Conservation (phyloP, 371 early-diverging fungal genomes). For the Mortierella sp. region DNA sequence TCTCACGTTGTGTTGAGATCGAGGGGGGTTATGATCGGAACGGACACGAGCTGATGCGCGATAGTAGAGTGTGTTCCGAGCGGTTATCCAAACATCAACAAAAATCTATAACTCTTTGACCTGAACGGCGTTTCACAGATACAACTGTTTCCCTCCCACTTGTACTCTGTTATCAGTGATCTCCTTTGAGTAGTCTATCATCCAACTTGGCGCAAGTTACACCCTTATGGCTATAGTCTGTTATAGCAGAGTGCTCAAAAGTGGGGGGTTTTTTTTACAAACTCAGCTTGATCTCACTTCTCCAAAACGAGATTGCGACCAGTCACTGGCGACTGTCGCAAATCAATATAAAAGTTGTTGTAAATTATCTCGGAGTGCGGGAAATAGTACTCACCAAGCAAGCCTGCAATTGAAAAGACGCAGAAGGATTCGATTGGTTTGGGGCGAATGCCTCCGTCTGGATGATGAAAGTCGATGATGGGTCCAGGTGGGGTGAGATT, state of each 20-base stretch:
- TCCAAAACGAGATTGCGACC: slow-evolving; percentile 7
- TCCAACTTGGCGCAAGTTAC: not conserved
- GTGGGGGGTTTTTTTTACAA: not conserved
- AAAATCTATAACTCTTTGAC: too few relatives aligned
- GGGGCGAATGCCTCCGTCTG: slow-evolving; percentile 56
- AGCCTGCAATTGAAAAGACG: slow-evolving; percentile 46
- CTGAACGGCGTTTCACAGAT: too few relatives aligned
- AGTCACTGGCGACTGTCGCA: slow-evolving; percentile 2
- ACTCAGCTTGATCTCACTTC: not conserved
- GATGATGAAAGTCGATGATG: slow-evolving; percentile 52
- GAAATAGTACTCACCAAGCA: slow-evolving; percentile 30
- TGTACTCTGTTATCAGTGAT: not conserved
- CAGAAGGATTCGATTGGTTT: slow-evolving; percentile 57
- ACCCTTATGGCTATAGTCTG: too few relatives aligned
- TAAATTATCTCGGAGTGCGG: slow-evolving; percentile 6
- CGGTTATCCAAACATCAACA: too few relatives aligned
- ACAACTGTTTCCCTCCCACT: not conserved
- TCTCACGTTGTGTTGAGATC: too few relatives aligned
- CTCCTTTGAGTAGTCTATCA: not conserved
- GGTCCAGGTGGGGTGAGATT: slow-evolving; percentile 50
- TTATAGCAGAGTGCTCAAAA: not conserved
- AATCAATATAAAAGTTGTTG: not conserved
- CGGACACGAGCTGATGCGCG: too few relatives aligned
- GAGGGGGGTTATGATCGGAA: too few relatives aligned
- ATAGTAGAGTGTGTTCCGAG: too few relatives aligned